Base-by-base conservation (phyloP, 768 basidiomycete genomes). In the Tricholoma hemisulphureum region DNA sequence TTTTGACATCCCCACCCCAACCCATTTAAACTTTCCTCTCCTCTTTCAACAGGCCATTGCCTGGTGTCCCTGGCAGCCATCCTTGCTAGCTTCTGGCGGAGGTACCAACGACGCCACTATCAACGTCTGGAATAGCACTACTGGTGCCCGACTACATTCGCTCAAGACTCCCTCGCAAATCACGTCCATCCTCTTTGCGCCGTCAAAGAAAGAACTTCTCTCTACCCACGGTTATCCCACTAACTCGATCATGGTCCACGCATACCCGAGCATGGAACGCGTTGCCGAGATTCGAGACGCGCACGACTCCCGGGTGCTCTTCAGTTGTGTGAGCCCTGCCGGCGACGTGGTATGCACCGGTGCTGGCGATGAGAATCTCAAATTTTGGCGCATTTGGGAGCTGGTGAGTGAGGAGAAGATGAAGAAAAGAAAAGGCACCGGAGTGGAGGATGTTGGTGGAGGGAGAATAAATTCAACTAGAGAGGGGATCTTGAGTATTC, bases 41-140 rank as follows among this genome's bases (percentile, higher is more conserved):
- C 32, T n/a, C n/a, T n/a, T 52, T 48, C 16, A 57, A n/a, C 61
- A 94, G 92, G 95, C 95, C 1, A 77, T 99, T 55, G 93, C 94
- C 1, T 99, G 97, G 94, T 96, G 93, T 61, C 94, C 96, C 0
- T 98, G 97, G 97, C 91, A 95, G 72, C 84, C 88, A 0, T 87
- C 89, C 2, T 80, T 98, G 16, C 84, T 98, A 51, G 95, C 96
- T 2, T 87, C 91, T 0, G 97, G 97, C 0, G 96, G 97, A 0
- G 97, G 97, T 0, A 95, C 96, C 2, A 90, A 90, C 62, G 97
- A 99, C 69, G 91, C 92, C 31, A 90, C 88, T 6, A 85, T 94
- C 65, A 88, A 95, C 65, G 76, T 96, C 51, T 95, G 93, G 94
- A 93, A 93, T 68, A 88, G 85, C 57, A 91, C 89, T 4, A 98